A percentile compares a stretch with the other conserved stretches of the same genome.
Conservation (phyloP, 2,329 filamentous ascomycete genomes). For the Cordyceps javanica region DNA sequence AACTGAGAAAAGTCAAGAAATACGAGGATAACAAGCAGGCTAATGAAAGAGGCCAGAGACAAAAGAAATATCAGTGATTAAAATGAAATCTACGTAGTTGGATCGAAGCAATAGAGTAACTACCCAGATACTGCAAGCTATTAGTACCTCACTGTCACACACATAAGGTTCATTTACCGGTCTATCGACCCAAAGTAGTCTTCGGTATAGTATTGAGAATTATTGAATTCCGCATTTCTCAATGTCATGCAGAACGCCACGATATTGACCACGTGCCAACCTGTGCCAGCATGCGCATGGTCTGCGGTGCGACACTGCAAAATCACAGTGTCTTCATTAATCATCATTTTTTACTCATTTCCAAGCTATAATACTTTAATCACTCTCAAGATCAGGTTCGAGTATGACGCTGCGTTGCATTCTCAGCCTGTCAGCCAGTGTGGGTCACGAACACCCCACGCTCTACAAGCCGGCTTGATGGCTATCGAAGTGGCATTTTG, state of each 20-base stretch:
- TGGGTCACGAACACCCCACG: conserved; percentile 12
- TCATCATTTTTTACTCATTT: background rate
- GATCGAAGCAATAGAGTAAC: no score
- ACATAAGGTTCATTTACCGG: no score
- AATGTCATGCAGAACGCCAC: background rate
- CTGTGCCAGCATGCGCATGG: background rate
- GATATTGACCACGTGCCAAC: background rate
- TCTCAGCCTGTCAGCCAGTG: background rate
- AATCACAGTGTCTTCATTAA: background rate
- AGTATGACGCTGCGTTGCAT: background rate
- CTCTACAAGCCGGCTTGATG: background rate
- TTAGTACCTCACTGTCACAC: no score
- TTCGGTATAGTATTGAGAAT: background rate
- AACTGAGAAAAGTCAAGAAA: no score
- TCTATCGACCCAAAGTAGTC: background rate
- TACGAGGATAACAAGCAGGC: no score
- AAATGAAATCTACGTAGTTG: no score
- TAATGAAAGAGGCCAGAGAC: no score
- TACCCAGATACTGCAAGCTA: no score
- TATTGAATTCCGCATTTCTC: background rate
- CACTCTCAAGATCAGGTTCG: background rate
- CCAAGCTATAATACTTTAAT: background rate
- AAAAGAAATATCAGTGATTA: no score
- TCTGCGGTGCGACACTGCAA: background rate
- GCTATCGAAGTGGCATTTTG: background rate